phyloP scores from a whole-genome alignment of 192 early-diverging fungal species.

The Kappamyces sp. region DNA sequence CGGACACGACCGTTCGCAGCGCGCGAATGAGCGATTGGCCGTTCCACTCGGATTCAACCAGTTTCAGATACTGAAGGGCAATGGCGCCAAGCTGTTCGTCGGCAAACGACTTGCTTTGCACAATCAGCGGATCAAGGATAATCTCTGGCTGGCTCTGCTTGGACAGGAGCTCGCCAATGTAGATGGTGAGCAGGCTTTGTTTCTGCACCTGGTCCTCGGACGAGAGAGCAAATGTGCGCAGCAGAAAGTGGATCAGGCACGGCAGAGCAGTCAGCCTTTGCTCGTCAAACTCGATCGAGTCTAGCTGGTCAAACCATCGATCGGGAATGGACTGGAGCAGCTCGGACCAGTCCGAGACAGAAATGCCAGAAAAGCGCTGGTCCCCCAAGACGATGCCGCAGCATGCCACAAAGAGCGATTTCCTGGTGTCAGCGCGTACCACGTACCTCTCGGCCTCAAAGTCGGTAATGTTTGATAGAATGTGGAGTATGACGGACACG shows the following conservation, averaged over 20 bases:
- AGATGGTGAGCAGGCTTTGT: background rate
- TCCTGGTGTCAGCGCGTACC: background rate
- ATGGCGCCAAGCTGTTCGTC: constrained; percentile 8
- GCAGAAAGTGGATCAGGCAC: background rate
- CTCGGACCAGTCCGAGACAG: background rate
- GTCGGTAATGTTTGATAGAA: background rate
- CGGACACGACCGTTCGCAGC: constrained; percentile 7
- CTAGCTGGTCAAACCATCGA: constrained; percentile 8
- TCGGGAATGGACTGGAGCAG: background rate
- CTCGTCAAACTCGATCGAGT: constrained; percentile 6
- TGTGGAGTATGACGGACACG: background rate
- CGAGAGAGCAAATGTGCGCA: background rate
- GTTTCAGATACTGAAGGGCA: background rate
- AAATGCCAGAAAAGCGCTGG: constrained; percentile 2
- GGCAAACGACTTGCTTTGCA: background rate
- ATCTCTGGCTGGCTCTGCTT: constrained; percentile 7
- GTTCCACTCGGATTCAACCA: constrained; percentile 13
- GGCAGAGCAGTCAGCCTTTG: background rate
- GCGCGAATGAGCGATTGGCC: background rate
- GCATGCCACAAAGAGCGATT: background rate
- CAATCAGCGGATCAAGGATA: constrained; percentile 2
- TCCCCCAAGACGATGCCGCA: background rate
- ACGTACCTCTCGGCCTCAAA: background rate
- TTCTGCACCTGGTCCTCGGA: background rate
- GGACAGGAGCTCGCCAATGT: background rate